phyloP scores from a whole-genome alignment of 2,329 filamentous ascomycete genomes.

The Periconia sp. region DNA sequence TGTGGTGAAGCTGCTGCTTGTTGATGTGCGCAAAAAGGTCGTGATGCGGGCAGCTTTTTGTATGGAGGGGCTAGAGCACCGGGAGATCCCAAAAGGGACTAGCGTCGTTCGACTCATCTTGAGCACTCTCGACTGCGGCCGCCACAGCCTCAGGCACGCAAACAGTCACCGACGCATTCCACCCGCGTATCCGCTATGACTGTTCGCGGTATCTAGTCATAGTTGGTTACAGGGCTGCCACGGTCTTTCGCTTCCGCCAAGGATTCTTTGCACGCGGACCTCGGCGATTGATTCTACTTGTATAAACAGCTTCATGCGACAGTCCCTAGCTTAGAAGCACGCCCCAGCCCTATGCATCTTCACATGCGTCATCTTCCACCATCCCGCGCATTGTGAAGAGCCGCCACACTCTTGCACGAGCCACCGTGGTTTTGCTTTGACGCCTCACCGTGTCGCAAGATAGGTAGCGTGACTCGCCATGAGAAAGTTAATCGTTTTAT shows the following conservation, averaged over 20 bases:
- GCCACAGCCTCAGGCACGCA: conserved; percentile 4
- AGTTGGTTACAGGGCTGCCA: too few relatives aligned
- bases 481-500: conserved; percentile 26
- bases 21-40: conserved; percentile 10
- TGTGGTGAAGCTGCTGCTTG: conserved; percentile 3
- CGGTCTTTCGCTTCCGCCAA: too few relatives aligned
- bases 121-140: background rate
- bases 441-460: too few relatives aligned
- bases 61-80: conserved; percentile 5
- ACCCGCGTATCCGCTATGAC: conserved; percentile 11
- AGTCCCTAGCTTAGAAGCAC: background rate
- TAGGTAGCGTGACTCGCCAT: conserved; percentile 1
- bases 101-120: conserved; percentile 14
- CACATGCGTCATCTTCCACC: too few relatives aligned
- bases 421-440: too few relatives aligned
- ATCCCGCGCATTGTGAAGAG: too few relatives aligned
- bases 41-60: conserved; percentile 9
- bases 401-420: too few relatives aligned
- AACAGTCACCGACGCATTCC: conserved; percentile 2
- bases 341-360: too few relatives aligned
- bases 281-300: too few relatives aligned
- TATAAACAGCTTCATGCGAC: background rate
- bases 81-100: background rate
- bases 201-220: too few relatives aligned
- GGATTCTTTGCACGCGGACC: too few relatives aligned